These are phyloP conservation scores for Dipteronia dyeriana DNA, from an alignment of 345 rosid genomes.

Conservation along the genomic window DNA sequence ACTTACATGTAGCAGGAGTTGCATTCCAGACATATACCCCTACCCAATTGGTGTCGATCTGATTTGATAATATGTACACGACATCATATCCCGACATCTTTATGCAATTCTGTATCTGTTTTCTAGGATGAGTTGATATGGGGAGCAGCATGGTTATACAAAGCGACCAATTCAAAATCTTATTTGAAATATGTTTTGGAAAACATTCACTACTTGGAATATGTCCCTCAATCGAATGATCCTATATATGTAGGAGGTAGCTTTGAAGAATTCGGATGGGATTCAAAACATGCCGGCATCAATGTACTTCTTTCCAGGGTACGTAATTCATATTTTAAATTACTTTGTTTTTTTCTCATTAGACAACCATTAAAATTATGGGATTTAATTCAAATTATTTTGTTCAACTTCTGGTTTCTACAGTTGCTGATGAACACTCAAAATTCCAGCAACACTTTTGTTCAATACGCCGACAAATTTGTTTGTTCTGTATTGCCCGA, in stretches of 20 bases:
- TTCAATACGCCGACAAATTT: constrained; percentile 36
- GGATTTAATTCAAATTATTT: background rate
- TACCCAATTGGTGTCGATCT: too few species aligned
- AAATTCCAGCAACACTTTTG: constrained; percentile 16
- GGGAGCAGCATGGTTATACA: constrained; percentile 86
- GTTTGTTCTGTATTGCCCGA: constrained; percentile 52
- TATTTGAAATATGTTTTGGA: constrained; percentile 42
- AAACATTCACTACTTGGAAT: constrained; percentile 20
- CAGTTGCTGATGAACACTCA: constrained; percentile 30
- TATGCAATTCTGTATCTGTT: background rate
- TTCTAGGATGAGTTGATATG: constrained; percentile 81
- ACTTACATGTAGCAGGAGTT: too few species aligned
- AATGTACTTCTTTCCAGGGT: constrained; percentile 68
- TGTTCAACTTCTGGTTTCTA: background rate
- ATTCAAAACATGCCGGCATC: constrained; percentile 69
- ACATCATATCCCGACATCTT: background rate
- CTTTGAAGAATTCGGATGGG: constrained; percentile 80
- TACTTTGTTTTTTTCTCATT: constrained; percentile 19
- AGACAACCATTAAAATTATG: background rate
- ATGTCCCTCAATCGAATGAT: constrained; percentile 1
- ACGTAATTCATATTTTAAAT: constrained; percentile 27
- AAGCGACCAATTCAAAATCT: constrained; percentile 47
- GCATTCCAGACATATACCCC: too few species aligned
- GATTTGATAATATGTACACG: too few species aligned
- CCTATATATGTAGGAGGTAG: constrained; percentile 2